Evolutionary conservation across 129 eudicot species (phyloP), one percentile per base, ranked within the genome.

Genomic region (Artemisia argyi): DNA sequence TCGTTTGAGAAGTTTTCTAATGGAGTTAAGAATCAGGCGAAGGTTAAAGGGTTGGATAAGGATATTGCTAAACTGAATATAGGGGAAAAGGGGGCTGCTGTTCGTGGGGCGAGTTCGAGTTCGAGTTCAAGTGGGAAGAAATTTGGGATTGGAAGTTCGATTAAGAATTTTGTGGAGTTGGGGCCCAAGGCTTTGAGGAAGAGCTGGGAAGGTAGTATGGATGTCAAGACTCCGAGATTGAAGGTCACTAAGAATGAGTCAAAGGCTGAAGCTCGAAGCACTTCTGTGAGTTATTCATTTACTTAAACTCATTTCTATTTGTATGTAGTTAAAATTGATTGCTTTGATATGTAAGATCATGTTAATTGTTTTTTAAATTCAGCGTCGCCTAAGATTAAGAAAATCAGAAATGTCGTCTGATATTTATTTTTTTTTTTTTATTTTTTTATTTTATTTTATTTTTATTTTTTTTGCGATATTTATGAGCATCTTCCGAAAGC

Each of bases 191-290:
- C 90, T 11, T 69, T 93, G 71, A 87, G 98, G 49, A 93, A 88
- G 87, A 93, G 98, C 52, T 93, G 98, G 98, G 98, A 93, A 81
- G 98, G 98, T 64, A 89, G 82, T 74, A 82, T 87, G 89, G 98
- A 92, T 73, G 61, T 77, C 66, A 92, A 80, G 82, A 75, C 86
- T 81, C 94, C 91, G n/a, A 83, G 83, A 79, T 59, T 79, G 79
- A 89, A 82, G 78, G 70, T 82, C 84, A 65, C 59, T 61, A 92
- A 82, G 69, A 81, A 42, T 73, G 88, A 87, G 50, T 20, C 69
- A 44, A 87, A 83, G 78, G 68, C 83, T 49, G 88, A 86, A 24
- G 68, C 88, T 39, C 65, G 95, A 74, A 87, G 96, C 71, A 76
- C 81, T 51, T 85, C 96, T 49, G 98, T 93, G 80, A 87, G 96